Base-by-base conservation (phyloP, 129 eudicot genomes). In the Erigeron canadensis region DNA sequence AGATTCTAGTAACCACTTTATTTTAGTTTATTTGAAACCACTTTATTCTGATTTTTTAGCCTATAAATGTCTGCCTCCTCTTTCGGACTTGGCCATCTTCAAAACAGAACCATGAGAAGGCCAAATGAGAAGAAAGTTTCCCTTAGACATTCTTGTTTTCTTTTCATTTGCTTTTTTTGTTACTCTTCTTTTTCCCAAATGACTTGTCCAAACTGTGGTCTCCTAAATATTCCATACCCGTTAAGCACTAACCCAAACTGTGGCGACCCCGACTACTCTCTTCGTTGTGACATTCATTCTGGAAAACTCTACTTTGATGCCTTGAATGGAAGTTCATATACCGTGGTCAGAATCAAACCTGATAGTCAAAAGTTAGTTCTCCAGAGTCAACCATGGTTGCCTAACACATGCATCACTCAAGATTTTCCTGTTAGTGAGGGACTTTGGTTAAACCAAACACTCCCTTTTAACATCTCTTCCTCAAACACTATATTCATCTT, bases 361-460 rank as follows among this genome's bases (percentile, higher is more conserved):
- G 69, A 79, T 34, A 53, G 70, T 15, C 93, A 79, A 71, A 71
- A 77, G 40, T 56, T 87, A 66, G 75, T 80, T 50, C 75, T 87
- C 60, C 87, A 84, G 37, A 81, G 87, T 22, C 82, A 82, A 64
- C 85, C 84, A 8, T 82, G 86, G 87, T 19, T 87, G 39, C 80
- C 73, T 16, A 75, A 74, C 34, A 50, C 80, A 15, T 87, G 89
- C 46, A 72, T 77, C 61, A 84, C 84, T 9, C 81, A 77, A 74
- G 93, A 87, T 77, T 81, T 79, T 70, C 58, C 75, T 7, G 76
- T 69, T 50, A 79, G 87, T 15, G 87, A 87, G 80, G 93, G 93
- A 40, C 83, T 87, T 34, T 71, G 85, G 87, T 69, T 87, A 53
- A 84, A 87, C 80, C 89, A 82, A 72, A 69, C 87, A 40, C 80